phyloP scores from a whole-genome alignment of 805 yeast genomes.

The Dipodascopsis uninucleata region DNA sequence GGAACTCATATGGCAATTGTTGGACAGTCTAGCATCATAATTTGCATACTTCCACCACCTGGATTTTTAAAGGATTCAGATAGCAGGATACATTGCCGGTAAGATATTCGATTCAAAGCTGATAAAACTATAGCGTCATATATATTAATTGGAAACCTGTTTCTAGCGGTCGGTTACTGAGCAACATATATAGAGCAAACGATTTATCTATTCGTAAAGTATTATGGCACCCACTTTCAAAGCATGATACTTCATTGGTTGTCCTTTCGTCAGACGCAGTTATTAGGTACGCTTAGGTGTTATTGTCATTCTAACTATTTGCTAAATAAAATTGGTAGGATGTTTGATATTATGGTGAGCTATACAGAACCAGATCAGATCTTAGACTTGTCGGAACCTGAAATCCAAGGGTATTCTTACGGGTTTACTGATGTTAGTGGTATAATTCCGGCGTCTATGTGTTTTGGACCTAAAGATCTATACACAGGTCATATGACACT shows the following conservation, averaged over 20 bases:
- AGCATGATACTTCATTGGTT: conserved; percentile 16
- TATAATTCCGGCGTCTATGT: conserved; percentile 39
- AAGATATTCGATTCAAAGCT: not conserved
- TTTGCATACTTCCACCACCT: conserved; percentile 17
- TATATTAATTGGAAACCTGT: too few relatives aligned
- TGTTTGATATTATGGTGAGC: conserved; percentile 39
- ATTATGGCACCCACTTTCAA: conserved; percentile 28
- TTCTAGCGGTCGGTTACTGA: too few relatives aligned
- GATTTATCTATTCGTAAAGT: conserved; percentile 9
- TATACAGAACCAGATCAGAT: conserved; percentile 31
- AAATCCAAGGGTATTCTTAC: conserved; percentile 8
- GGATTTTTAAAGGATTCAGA: conserved; percentile 16
- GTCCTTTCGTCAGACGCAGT: conserved; percentile 19
- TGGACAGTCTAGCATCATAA: conserved; percentile 17
- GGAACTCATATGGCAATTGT: conserved; percentile 25
- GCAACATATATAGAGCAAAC: too few relatives aligned
- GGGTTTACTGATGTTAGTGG: conserved; percentile 19
- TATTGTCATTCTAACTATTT: not conserved
- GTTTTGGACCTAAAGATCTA: conserved; percentile 43
- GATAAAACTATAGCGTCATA: not conserved
- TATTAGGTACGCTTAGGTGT: conserved; percentile 4
- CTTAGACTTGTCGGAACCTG: conserved; percentile 12
- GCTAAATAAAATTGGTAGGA: conserved; percentile 1
- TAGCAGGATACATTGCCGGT: conserved; percentile 10
- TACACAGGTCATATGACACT: conserved; percentile 49